phyloP scores from a whole-genome alignment of 2,329 filamentous ascomycete species.

The Penicillium expansum region DNA sequence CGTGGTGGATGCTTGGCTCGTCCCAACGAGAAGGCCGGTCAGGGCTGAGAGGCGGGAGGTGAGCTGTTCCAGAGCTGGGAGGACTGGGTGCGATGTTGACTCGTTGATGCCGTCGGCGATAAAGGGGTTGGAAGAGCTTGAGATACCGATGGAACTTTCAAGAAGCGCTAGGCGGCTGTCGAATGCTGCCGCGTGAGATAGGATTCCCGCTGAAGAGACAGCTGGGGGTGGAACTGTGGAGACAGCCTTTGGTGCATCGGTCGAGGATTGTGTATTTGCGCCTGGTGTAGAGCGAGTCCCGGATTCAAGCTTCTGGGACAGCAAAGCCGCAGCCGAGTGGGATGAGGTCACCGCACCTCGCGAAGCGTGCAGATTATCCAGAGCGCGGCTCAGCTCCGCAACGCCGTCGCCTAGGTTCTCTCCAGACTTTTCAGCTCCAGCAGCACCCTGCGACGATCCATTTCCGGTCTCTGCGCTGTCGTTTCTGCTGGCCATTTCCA shows the following conservation, averaged over 20 bases:
- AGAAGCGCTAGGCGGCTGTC: constrained; percentile 75
- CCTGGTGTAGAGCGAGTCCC: constrained; percentile 8
- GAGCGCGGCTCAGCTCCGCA: constrained; percentile 65
- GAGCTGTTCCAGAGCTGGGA: constrained; percentile 77
- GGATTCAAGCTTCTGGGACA: constrained; percentile 36
- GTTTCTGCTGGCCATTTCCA: constrained; percentile 43
- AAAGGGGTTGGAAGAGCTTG: constrained; percentile 61
- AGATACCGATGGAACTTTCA: constrained; percentile 78
- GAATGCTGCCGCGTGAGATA: constrained; percentile 82
- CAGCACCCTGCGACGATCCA: constrained; percentile 14
- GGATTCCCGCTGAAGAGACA: constrained; percentile 48
- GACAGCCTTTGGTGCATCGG: constrained; percentile 10
- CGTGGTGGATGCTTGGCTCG: constrained; percentile 29
- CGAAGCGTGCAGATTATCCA: constrained; percentile 61
- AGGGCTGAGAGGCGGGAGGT: constrained; percentile 77
- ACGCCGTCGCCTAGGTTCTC: constrained; percentile 56
- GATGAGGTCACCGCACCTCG: constrained; percentile 22
- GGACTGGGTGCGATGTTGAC: constrained; percentile 60
- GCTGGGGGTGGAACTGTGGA: constrained; percentile 9
- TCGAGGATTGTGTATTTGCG: constrained; percentile 4
- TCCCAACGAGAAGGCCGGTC: constrained; percentile 47
- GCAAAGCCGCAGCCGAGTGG: constrained; percentile 34
- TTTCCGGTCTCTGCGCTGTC: constrained; percentile 50
- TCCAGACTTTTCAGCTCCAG: constrained; percentile 41
- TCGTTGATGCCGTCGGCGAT: constrained; percentile 50